Evolutionary conservation across 371 early-diverging fungal species (phyloP), one percentile per base, ranked within the genome.

Genomic region (Mortierella polycephala): DNA sequence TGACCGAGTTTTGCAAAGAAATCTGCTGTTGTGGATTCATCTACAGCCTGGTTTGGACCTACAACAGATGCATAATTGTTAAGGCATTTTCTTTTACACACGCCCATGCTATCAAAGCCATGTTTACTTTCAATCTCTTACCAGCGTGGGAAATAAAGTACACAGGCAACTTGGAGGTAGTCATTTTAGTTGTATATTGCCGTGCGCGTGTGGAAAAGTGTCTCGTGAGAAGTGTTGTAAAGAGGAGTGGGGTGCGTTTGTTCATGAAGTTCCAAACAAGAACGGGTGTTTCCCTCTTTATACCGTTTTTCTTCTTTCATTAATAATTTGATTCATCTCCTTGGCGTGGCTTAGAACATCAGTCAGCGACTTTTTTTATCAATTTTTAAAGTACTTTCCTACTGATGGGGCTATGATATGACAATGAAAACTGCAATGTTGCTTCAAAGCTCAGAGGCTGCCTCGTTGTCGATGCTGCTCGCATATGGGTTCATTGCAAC

Each of bases 401-500:
- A 30, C 30, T 30, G 30, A 30, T 2, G 30, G 2, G 30, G 30
- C n/a, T n/a, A n/a, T n/a, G n/a, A n/a, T n/a, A n/a, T n/a, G n/a
- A n/a, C 53, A 52, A 52, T 10, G n/a, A 20, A 2, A 52, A n/a
- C 9, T 10, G 23, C 53, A 10, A 52, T 14, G 23, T 10, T n/a
- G 10, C 53, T 20, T 20, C 9, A 52, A 52, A 52, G 23, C 11
- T n/a, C 41, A 57, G 39, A 18, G 12, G 23, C 42, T n/a, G 65
- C 37, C 49, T 44, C 50, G 20, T 2, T 13, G 2, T 44, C 61
- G 10, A 20, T 23, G 37, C 16, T 37, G 41, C 46, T 40, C 21
- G 77, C 71, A 66, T 57, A 83, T 11, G 93, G 93, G 67, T 92
- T 88, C 57, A 87, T 87, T 20, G 91, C 88, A 63, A 87, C 80